Conservation (phyloP, 441 rosid species). For the Bocquillonia castaneifolia region DNA sequence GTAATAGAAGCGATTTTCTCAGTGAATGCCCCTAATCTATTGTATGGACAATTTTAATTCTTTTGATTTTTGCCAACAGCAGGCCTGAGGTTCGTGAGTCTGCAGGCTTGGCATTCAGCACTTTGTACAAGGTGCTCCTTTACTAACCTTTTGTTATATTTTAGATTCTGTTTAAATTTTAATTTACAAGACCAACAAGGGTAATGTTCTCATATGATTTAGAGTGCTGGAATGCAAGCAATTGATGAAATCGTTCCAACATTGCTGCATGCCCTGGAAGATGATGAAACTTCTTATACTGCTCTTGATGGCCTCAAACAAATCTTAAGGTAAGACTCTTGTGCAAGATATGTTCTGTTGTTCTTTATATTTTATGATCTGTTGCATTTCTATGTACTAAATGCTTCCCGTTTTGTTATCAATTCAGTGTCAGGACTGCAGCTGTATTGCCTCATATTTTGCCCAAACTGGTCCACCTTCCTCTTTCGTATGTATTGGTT, state of each 20-base stretch:
- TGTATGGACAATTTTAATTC: constrained; percentile 5
- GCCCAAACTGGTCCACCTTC: constrained; percentile 91
- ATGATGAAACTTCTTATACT: constrained; percentile 85
- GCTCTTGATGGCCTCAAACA: constrained; percentile 98
- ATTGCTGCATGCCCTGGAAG: constrained; percentile 89
- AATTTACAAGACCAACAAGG: constrained; percentile 12
- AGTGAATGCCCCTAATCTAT: constrained; percentile 6
- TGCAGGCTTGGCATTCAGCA: constrained; percentile 97
- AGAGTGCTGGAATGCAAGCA: constrained; percentile 99
- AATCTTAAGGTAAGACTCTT: constrained; percentile 65
- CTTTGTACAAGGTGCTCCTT: constrained; percentile 82
- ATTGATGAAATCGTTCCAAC: constrained; percentile 99
- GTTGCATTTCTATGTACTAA: constrained; percentile 5
- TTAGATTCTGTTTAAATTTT: constrained; percentile 10
- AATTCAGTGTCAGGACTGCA: constrained; percentile 85
- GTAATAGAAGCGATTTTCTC: constrained; percentile 19
- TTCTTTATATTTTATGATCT: constrained; percentile 5
- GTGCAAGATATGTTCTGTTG: constrained; percentile 5
- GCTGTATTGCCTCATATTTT: constrained; percentile 98
- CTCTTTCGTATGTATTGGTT: constrained; percentile 80
- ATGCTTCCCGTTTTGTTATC: constrained; percentile 7
- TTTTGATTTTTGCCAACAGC: constrained; percentile 39
- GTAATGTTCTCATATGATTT: constrained; percentile 21
- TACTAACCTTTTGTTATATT: constrained; percentile 17
- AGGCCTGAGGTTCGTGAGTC: constrained; percentile 93